Conservation (phyloP, 164 flowering plant species). For the Cinnamomum micranthum region DNA sequence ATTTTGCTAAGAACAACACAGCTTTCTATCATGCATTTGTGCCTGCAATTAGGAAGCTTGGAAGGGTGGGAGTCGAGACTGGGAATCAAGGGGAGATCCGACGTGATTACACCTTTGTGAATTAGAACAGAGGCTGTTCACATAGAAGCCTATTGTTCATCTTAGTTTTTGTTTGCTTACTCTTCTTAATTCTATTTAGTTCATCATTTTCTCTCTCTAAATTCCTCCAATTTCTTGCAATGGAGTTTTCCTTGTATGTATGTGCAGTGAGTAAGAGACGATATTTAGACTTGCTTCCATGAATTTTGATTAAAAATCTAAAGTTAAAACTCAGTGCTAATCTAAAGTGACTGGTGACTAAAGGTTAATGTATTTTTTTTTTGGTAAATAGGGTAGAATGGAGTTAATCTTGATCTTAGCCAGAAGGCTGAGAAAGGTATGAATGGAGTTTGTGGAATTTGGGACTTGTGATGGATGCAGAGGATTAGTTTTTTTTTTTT, state of each 20-base stretch:
- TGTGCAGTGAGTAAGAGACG: not conserved
- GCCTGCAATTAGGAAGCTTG: slow-evolving; percentile 41
- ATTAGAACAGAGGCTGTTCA: slow-evolving; percentile 5
- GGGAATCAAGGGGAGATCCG: slow-evolving; percentile 42
- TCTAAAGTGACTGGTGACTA: not conserved
- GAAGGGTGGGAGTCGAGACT: slow-evolving; percentile 40
- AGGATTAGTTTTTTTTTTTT: too few relatives aligned
- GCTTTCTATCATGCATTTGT: slow-evolving; percentile 34
- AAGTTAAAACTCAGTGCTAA: not conserved
- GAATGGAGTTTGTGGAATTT: not conserved
- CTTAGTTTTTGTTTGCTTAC: not conserved
- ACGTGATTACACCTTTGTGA: slow-evolving; percentile 25
- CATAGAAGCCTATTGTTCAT: not conserved
- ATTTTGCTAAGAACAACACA: slow-evolving; percentile 27
- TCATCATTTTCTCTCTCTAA: not conserved
- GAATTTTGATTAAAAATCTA: not conserved
- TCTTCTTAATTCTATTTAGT: not conserved
- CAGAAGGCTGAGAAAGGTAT: not conserved
- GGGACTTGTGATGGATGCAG: not conserved
- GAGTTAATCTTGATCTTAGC: not conserved
- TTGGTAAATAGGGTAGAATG: too few relatives aligned
- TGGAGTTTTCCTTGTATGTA: not conserved
- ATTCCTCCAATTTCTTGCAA: not conserved
- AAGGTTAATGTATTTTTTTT: too few relatives aligned
- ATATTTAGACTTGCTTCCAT: not conserved